Evolutionary conservation across 495 filamentous ascomycete species (phyloP), one percentile per base, ranked within the genome.

Genomic region (Friedmanniomyces endolithicus): DNA sequence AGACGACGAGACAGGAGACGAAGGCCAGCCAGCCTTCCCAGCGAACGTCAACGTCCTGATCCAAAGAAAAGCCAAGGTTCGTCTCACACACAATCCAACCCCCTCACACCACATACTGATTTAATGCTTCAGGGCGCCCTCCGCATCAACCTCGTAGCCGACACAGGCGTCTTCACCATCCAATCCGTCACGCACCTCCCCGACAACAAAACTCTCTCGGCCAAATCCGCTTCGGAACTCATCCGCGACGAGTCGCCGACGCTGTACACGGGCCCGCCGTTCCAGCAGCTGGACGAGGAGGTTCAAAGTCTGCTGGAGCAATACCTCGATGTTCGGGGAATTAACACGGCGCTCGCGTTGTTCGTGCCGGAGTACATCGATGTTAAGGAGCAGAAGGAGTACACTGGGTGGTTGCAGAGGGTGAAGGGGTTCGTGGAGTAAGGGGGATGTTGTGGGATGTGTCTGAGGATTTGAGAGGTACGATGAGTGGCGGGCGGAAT

Each of bases 301-400:
- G 78, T 99, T 37, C 89, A 97, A 74, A 75, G 86, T 51, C 74
- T 94, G 65, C 72, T 96, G 67, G 92, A 97, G 77, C 80, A 87
- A 57, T 97, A 92, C 73, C 77, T 99, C 53, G 90, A 95, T 69
- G 92, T 94, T 77, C 78, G 92, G 63, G 90, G 92, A 56, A 78
- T 99, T 71, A 87, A 92, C 65, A 83, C 86, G 55, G 78, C 82
- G 57, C 76, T 99, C 64, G 89, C 88, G 53, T 72, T 88, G 58
- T 95, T 95, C 71, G 80, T 94, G 48, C 89, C 89, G 49, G 90
- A 97, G 67, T 99, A 95, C 73, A 90, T 97, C 65, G 87, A 96
- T 70, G 82, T 85, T 71, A 99, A 99, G 82, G 92, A 99, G 80
- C 90, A 99, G 81, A 87, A 82, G 78, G 92, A 99, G 77, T 99